A percentile compares a stretch with the other conserved stretches of the same genome.
These are phyloP conservation scores for Botryotinia calthae DNA, from an alignment of 2,329 filamentous ascomycete species.

Conservation along the genomic window DNA sequence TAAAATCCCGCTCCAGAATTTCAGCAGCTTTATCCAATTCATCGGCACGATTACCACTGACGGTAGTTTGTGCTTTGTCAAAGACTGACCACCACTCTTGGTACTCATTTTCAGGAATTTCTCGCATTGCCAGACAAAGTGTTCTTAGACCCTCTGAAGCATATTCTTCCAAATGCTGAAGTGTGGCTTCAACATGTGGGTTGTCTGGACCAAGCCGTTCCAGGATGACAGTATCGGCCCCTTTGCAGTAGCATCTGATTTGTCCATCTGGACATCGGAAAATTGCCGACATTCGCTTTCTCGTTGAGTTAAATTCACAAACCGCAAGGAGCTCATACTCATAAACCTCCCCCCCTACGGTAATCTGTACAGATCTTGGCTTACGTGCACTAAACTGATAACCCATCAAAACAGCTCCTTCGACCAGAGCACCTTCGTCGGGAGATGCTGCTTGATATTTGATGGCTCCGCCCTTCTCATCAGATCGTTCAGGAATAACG, in stretches of 20 bases:
- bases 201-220: conserved; percentile 84
- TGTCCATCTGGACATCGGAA: conserved; percentile 96
- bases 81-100: conserved; percentile 83
- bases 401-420: conserved; percentile 80
- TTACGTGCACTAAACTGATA: conserved; percentile 91
- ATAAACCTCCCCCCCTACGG: conserved; percentile 65
- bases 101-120: conserved; percentile 86
- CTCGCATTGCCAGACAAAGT: conserved; percentile 90
- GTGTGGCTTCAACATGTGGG: conserved; percentile 81
- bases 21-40: conserved; percentile 97
- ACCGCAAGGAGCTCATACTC: conserved; percentile 93
- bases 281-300: conserved; percentile 97
- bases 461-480: conserved; percentile 75
- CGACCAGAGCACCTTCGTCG: conserved; percentile 93
- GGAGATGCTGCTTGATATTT: conserved; percentile 98
- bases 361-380: conserved; percentile 82
- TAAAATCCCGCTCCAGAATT: conserved; percentile 89
- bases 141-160: conserved; percentile 94
- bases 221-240: conserved; percentile 94
- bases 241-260: conserved; percentile 91
- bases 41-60: conserved; percentile 87
- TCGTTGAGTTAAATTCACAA: conserved; percentile 98
- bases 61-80: conserved; percentile 83
- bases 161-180: conserved; percentile 97
- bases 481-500: conserved; percentile 86